These are phyloP conservation scores for Monascus purpureus DNA, from an alignment of 495 filamentous ascomycete species.

Conservation along the genomic window DNA sequence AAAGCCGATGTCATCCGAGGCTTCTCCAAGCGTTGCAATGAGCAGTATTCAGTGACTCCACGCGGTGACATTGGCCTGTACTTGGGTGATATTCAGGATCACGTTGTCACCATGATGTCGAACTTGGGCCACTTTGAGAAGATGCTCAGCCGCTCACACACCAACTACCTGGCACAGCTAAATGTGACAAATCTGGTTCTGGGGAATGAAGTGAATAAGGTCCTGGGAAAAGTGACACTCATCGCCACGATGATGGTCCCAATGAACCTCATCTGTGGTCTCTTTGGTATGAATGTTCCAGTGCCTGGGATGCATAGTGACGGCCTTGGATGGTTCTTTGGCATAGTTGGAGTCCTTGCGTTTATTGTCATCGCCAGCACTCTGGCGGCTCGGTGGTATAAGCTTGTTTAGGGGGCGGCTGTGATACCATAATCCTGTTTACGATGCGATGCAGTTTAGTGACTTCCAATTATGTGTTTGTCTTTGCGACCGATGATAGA, in stretches of 20 bases:
- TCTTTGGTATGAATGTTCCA: slow-evolving; percentile 94
- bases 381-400: slow-evolving; percentile 30
- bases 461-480: neutral
- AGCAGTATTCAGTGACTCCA: slow-evolving; percentile 86
- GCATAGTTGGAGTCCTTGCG: slow-evolving; percentile 55
- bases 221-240: slow-evolving; percentile 89
- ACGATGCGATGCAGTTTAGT: neutral
- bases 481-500: neutral
- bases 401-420: slow-evolving; percentile 26
- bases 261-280: slow-evolving; percentile 87
- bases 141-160: slow-evolving; percentile 88
- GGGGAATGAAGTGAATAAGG: slow-evolving; percentile 67
- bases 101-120: slow-evolving; percentile 97
- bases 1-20: slow-evolving; percentile 96
- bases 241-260: slow-evolving; percentile 89
- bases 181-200: slow-evolving; percentile 77
- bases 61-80: slow-evolving; percentile 94
- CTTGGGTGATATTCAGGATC: slow-evolving; percentile 92
- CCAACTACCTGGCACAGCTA: slow-evolving; percentile 91
- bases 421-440: no score
- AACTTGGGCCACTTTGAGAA: slow-evolving; percentile 94
- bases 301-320: slow-evolving; percentile 52
- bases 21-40: slow-evolving; percentile 96
- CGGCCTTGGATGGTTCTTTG: slow-evolving; percentile 62
- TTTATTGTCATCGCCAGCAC: slow-evolving; percentile 43